Evolutionary conservation across 352 stramenopile species (phyloP), one percentile per base, ranked within the genome.

Genomic region (Phytophthora europaea): DNA sequence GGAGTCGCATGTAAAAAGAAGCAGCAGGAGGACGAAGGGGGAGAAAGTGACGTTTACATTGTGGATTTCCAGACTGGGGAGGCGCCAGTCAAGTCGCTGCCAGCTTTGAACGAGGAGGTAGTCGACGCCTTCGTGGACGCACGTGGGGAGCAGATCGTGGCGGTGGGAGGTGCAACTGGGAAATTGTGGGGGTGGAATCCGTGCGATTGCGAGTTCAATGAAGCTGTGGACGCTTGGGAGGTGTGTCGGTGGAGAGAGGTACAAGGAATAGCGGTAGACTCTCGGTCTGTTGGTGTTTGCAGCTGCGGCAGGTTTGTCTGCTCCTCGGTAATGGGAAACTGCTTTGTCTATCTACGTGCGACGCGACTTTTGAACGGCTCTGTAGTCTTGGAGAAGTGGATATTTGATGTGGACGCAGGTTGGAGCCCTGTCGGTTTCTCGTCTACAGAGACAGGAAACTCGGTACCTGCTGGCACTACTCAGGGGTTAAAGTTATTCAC

Each of bases 371-470:
- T 26, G 7, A 48, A 16, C 28, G 53, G 34, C 2, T 61, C 26
- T 33, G 16, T 75, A 13, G 10, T 69, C 53, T 20, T 72, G 43
- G 69, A 75, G 28, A 77, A 68, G 28, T 72, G 65, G 57, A 47
- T 75, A n/a, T 72, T 78, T 26, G 69, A 78, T 53, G 31, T 78
- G 26, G 73, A 78, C 16, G 15, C 55, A 20, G 6, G 40, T 9
- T 78, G 70, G 69, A n/a, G 23, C 18, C 31, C 23, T 47, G 31
- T 78, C 22, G 62, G 36, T 52, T 70, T 61, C 20, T 73, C 67
- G 10, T 70, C 57, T 1, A 64, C 36, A 20, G 50, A n/a, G 12
- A 15, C 72, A 6, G 31, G 23, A 10, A 22, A 64, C 18, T 38
- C 20, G 10, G 23, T 36, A 6, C n/a, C 50, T 34, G 18, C n/a